A percentile compares a stretch with the other conserved stretches of the same genome.
Conservation (phyloP, 345 rosid species). For the Syzygium jambos region DNA sequence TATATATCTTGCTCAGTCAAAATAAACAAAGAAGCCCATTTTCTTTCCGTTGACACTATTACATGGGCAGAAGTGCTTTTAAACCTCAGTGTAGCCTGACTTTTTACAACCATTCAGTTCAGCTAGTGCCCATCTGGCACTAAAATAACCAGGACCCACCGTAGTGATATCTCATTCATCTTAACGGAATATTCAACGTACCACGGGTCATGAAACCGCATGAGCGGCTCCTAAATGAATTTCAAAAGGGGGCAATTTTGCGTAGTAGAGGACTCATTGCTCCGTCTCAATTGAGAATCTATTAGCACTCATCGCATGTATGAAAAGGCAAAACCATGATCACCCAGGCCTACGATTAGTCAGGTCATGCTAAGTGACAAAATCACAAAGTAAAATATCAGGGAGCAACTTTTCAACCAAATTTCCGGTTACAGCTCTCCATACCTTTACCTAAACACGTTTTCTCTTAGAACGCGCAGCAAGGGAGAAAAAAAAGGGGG, state of each 20-base stretch:
- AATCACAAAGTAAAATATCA: not conserved
- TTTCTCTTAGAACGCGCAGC: not conserved
- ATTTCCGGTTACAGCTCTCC: not conserved
- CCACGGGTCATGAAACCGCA: not conserved
- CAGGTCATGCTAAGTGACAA: not conserved
- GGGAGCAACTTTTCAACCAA: not conserved
- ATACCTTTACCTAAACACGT: not conserved
- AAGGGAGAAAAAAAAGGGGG: not conserved
- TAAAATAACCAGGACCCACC: constrained; percentile 6
- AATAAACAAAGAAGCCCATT: not conserved
- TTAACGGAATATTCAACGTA: not conserved
- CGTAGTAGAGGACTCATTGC: not conserved
- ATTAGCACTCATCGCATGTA: not conserved
- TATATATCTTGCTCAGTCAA: not conserved
- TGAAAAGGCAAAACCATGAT: not conserved
- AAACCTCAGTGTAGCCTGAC: not conserved
- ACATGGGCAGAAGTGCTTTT: not conserved
- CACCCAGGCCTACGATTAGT: not conserved
- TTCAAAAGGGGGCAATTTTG: not conserved
- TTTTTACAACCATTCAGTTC: constrained; percentile 1
- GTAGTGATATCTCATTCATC: not conserved
- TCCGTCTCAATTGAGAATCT: not conserved
- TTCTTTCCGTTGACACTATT: not conserved
- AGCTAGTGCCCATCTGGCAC: not conserved
- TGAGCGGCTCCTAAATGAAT: not conserved